phyloP scores from a whole-genome alignment of 148 eudicot species.

The Vaccinium corymbosum region DNA sequence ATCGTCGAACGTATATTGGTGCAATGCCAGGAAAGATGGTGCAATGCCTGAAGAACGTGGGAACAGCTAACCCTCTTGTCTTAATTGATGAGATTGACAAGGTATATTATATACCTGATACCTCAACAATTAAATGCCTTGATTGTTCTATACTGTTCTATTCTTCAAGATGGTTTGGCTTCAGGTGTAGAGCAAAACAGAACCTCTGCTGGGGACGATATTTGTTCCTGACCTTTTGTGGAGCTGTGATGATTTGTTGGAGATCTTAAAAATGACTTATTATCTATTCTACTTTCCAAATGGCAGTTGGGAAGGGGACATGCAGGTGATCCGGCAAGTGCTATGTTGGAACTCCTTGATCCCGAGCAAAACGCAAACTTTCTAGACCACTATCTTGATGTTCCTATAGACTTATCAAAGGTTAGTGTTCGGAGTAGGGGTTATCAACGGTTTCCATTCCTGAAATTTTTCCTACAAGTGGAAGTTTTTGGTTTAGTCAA shows the following conservation, averaged over 20 bases:
- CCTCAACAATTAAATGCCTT: not conserved
- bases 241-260: not conserved
- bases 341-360: slow-evolving; percentile 98
- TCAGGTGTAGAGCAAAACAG: not conserved
- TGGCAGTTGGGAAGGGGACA: slow-evolving; percentile 93
- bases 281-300: slow-evolving; percentile 2
- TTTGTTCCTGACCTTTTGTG: not conserved
- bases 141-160: not conserved
- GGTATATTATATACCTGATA: slow-evolving; percentile 46
- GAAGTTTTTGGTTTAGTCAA: not conserved
- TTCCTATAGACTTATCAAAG: slow-evolving; percentile 94
- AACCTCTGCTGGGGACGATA: not conserved
- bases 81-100: slow-evolving; percentile 97
- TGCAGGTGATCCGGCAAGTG: slow-evolving; percentile 99
- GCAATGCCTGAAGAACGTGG: slow-evolving; percentile 91
- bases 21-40: slow-evolving; percentile 99
- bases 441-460: not conserved
- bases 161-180: not conserved
- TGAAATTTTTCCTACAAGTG: not conserved
- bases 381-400: slow-evolving; percentile 97
- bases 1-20: slow-evolving; percentile 98
- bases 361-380: slow-evolving; percentile 99
- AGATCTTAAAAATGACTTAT: slow-evolving; percentile 14
- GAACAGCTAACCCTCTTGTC: slow-evolving; percentile 97
- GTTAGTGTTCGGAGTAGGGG: slow-evolving; percentile 30